Conservation (phyloP, 1,284 basidiomycete species). For the Trichosporon asahii region DNA sequence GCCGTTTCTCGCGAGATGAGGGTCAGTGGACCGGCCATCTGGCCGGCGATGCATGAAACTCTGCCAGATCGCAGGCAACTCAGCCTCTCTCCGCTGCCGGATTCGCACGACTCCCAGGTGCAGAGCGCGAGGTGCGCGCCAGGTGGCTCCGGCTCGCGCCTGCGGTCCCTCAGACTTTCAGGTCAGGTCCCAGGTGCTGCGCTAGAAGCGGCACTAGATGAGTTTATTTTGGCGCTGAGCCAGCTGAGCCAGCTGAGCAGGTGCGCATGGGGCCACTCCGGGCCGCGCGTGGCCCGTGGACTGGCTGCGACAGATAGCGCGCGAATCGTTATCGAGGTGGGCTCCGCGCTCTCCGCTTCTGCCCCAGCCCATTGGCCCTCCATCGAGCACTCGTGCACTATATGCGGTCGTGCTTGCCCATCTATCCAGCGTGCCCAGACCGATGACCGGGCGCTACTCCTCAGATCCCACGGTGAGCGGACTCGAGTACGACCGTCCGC, state of each 20-base stretch:
- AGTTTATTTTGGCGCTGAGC: neutral
- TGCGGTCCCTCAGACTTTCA: neutral
- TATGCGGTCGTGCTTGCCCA: too few relatives aligned
- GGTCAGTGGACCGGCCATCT: neutral
- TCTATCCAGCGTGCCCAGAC: too few relatives aligned
- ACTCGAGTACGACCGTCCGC: neutral
- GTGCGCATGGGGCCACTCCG: neutral
- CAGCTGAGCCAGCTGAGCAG: too few relatives aligned
- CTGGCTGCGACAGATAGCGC: neutral
- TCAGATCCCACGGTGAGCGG: neutral
- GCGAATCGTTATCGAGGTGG: neutral
- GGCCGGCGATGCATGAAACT: neutral
- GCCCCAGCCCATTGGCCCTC: conserved; percentile 4
- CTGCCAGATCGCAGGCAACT: neutral
- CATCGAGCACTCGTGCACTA: neutral
- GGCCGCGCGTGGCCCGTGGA: neutral
- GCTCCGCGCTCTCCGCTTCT: neutral
- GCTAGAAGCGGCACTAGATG: neutral
- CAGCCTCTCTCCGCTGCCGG: neutral
- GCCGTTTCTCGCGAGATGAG: neutral
- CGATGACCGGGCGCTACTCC: neutral
- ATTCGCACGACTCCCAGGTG: too few relatives aligned
- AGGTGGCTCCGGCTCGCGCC: neutral
- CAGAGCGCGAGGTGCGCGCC: too few relatives aligned
- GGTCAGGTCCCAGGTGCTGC: neutral